Base-by-base conservation (phyloP, 768 basidiomycete species). In the Thelephora aurantiotincta region DNA sequence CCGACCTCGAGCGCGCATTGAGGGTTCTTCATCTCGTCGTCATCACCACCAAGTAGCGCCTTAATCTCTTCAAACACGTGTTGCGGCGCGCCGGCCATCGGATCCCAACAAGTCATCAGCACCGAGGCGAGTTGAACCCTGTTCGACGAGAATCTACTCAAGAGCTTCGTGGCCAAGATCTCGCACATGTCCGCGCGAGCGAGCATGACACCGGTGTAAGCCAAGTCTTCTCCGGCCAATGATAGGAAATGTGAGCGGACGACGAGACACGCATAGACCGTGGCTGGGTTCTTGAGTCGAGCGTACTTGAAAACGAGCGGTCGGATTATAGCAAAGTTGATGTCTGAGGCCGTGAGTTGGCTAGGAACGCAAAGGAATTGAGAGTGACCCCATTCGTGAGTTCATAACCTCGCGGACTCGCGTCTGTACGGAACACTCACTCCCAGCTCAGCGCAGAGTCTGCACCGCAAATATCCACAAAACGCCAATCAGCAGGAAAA, bases 1-100 rank as follows among this genome's bases (percentile, higher is more conserved):
- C 78, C 41, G 44, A 90, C 88, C 76, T 94, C 92, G 3, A 96
- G 72, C 1, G 89, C 87, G 58, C 82, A 91, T 58, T 86, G 77
- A 13, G 80, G 74, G 51, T 78, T 78, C 47, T 80, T 74, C 49
- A 80, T 64, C 45, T 81, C 77, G 43, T 76, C 69, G 23, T 82
- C 77, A 14, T 71, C 66, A 6, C 73, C 76, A 44, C 76, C 74
- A 3, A 83, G 59, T 1, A 64, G 64, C 20, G 68, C 63, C 57
- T 74, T 78, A 35, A 93, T 77, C 41, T 81, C 75, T 23, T 79
- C 72, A 5, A 90, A 65, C 20, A 86, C 74, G 19, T 80, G 74
- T 14, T 61, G 56, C 1, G 79, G 70, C 3, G 86, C 86, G 1
- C 89, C 88, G 33, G 82, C 74, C 45, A 94, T 74, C 1, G 91